phyloP scores from a whole-genome alignment of 257 asterid species.

The Rubia yunnanensis region DNA sequence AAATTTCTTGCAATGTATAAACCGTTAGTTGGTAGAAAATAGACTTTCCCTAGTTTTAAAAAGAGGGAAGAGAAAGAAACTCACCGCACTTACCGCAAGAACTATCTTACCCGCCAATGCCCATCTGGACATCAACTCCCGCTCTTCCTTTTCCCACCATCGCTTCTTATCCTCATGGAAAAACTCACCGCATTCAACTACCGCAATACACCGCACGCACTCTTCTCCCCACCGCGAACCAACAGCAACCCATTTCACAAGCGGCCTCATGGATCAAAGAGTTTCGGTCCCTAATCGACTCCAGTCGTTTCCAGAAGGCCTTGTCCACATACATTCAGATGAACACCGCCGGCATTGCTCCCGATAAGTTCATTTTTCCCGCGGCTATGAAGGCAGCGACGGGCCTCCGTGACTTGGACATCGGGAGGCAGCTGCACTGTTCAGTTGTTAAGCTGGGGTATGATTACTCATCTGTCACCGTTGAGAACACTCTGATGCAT shows the following conservation, averaged over 20 bases:
- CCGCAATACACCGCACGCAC: constrained; percentile 3
- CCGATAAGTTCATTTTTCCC: constrained; percentile 73
- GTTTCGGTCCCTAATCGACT: constrained; percentile 53
- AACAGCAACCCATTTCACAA: constrained; percentile 19
- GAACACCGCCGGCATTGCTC: constrained; percentile 47
- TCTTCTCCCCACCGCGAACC: constrained; percentile 10
- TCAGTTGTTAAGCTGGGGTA: constrained; percentile 51
- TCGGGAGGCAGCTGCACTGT: constrained; percentile 66
- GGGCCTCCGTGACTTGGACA: constrained; percentile 45
- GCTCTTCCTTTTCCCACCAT: constrained; percentile 17
- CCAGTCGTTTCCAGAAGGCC: constrained; percentile 50
- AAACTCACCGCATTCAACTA: constrained; percentile 1
- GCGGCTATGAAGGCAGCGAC: constrained; percentile 69
- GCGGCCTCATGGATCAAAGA: constrained; percentile 51
- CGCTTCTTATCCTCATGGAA: constrained; percentile 6
- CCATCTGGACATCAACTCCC: constrained; percentile 20
- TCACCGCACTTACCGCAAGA: constrained; percentile 7
- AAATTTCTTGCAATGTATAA: too few relatives aligned
- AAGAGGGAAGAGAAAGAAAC: not conserved
- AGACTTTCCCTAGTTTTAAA: too few relatives aligned
- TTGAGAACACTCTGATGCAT: constrained; percentile 61
- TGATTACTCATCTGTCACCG: constrained; percentile 44
- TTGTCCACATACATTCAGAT: constrained; percentile 50
- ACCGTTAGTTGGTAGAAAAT: too few relatives aligned
- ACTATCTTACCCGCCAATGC: constrained; percentile 25